Evolutionary conservation across 495 filamentous ascomycete genomes (phyloP), one percentile per base, ranked within the genome.

Genomic region (Podospora pseudocomata): DNA sequence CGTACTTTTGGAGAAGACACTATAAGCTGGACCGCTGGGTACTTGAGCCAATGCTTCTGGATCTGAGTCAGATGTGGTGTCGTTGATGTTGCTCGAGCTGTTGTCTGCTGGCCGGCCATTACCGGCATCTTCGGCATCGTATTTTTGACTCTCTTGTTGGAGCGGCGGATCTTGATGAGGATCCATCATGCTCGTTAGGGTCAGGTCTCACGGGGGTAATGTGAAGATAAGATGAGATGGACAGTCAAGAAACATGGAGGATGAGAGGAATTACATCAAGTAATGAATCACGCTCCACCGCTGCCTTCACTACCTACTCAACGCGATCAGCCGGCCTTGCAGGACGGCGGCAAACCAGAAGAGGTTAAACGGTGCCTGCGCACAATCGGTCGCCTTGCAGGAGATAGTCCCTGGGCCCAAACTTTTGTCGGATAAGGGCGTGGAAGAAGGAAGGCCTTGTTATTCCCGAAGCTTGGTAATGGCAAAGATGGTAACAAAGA

Each of bases 1-100:
- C 66, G 86, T 82, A 13, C 76, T 56, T 27, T 76, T 79, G 18
- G 84, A 82, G 74, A 92, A 91, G 70, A 83, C 81, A 30, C 82
- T 86, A 75, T 89, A 86, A 16, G 79, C 77, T 2, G 78, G 80
- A 3, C 79, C 78, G 44, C 74, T 79, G 7, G 79, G 72, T n/a
- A 77, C 74, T 13, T 72, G 79, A 5, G 68, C 77, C 11, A 80
- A 72, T 23, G 71, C 7, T 59, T 76, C 73, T 30, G 63, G 68
- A 49, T 74, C 75, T 53, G 54, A 49, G 39, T 39, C 65, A 18
- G 28, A 49, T 49, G 39, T 49, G 9, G 15, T 2, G 39, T 49
- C 39, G 39, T 49, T 49, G 39, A 49, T 49, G 39, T 49, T 49
- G 9, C 9, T 49, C 39, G 39, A 34, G 18, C 62, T 61, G 57